Evolutionary conservation across 2,329 filamentous ascomycete genomes (phyloP), one percentile per base, ranked within the genome.

Genomic region (Dactylonectria macrodidyma): DNA sequence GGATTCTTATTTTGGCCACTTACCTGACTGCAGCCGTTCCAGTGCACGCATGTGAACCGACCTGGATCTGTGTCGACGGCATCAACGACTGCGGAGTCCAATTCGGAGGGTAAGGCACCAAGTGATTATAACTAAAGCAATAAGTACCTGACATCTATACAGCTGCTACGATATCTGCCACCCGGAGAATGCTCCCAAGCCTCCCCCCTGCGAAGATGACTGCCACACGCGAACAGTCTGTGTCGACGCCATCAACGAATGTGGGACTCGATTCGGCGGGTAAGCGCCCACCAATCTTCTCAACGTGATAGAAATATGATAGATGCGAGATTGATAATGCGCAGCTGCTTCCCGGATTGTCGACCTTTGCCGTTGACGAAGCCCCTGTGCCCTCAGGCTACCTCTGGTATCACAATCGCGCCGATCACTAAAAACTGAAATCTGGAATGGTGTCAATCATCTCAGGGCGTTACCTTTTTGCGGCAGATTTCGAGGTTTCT

Each of bases 131-230:
- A 38, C 14, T 55, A 3, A 59, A 26, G n/a, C 41, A 16, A 16
- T 46, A 51, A 22, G 30, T 22, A 19, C 26, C 57, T 75, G 33
- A 72, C 47, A 24, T 3, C 1, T 3, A 5, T 24, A 19, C 12
- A 80, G 78, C 6, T 81, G 79, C 52, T 81, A 76, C 64, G 70
- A 79, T 61, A 65, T 70, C 14, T 81, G 79, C 65, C 66, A 65
- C 22, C 71, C 72, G 34, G 50, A 77, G 8, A 46, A 65, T 14
- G 59, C 70, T 19, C 77, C 77, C 10, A 67, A 65, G 3, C 67
- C 71, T 9, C 72, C 71, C 26, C 70, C 71, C 22, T 75, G 75
- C 50, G 22, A 48, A 12, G 69, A 71, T 33, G 61, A 74, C 58
- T 80, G 78, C 66, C 71, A 57, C 34, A 71, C 68, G 4, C 73